These are phyloP conservation scores for Heimioporus sp. DNA, from an alignment of 768 basidiomycete species.

Conservation along the genomic window DNA sequence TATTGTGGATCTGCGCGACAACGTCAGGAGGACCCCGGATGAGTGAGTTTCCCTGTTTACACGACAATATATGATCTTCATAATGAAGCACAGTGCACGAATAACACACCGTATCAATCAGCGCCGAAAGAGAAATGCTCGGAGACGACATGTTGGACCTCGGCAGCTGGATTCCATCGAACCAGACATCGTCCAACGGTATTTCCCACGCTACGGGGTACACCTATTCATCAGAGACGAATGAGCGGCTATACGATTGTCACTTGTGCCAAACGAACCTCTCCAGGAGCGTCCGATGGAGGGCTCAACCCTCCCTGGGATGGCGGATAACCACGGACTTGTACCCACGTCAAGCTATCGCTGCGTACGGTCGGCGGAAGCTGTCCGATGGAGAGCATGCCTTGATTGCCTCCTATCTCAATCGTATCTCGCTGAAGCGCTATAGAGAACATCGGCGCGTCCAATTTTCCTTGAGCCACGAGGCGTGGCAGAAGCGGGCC, in stretches of 20 bases:
- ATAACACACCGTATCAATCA: conserved; percentile 63
- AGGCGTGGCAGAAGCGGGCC: conserved; percentile 50
- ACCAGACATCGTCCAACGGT: conserved; percentile 64
- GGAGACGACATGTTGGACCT: conserved; percentile 50
- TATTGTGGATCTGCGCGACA: conserved; percentile 43
- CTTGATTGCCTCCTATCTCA: conserved; percentile 66
- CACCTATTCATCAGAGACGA: conserved; percentile 29
- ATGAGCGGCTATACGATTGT: conserved; percentile 2
- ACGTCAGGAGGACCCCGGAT: conserved; percentile 74
- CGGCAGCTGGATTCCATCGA: conserved; percentile 63
- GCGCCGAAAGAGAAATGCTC: conserved; percentile 54
- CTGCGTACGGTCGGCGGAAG: conserved; percentile 50
- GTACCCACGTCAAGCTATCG: conserved; percentile 61
- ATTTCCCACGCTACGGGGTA: conserved; percentile 76
- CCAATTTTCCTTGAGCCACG: conserved; percentile 35
- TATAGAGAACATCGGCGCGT: conserved; percentile 51
- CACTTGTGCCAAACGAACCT: conserved; percentile 40
- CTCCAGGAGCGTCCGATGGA: conserved; percentile 54
- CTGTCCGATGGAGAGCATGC: conserved; percentile 63
- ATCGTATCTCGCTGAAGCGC: conserved; percentile 68
- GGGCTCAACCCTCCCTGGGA: conserved; percentile 53
- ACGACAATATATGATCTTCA: not conserved
- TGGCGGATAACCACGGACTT: conserved; percentile 53
- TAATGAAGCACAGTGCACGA: not conserved
- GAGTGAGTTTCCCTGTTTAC: conserved; percentile 65